Percentiles rank a stretch among this genome's conserved stretches.
Evolutionary conservation across 1,284 basidiomycete species (phyloP).

Genomic region (Phellopilus nigrolimitatus): DNA sequence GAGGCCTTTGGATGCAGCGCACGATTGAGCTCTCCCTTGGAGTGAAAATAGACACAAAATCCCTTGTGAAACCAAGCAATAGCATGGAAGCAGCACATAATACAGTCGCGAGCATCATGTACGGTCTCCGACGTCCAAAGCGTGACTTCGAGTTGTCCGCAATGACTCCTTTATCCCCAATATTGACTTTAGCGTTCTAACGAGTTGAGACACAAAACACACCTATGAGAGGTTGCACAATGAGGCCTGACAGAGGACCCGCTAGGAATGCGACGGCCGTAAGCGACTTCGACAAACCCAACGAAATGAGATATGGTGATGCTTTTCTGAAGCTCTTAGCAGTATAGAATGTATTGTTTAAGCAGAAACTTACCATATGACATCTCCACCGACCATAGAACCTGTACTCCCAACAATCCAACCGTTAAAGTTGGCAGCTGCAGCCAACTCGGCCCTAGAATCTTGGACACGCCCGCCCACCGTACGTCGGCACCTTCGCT

Average conservation of each 20-base stretch:
- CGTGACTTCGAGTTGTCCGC: constrained; percentile 86
- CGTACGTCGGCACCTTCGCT: constrained; percentile 33
- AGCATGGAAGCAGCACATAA: constrained; percentile 74
- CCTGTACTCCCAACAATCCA: constrained; percentile 76
- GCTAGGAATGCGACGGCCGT: constrained; percentile 94
- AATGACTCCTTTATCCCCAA: constrained; percentile 49
- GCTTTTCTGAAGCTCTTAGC: constrained; percentile 36
- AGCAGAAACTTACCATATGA: constrained; percentile 61
- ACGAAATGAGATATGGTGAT: constrained; percentile 88
- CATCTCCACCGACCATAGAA: constrained; percentile 92
- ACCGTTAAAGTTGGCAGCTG: constrained; percentile 71
- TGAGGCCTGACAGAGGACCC: constrained; percentile 85
- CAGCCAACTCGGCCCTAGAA: constrained; percentile 57
- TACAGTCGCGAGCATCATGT: constrained; percentile 71
- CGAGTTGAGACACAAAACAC: constrained; percentile 10
- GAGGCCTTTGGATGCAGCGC: no score
- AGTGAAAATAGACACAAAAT: constrained; percentile 63
- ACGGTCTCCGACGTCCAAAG: constrained; percentile 81
- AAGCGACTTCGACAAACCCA: constrained; percentile 83
- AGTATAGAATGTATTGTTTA: neutral
- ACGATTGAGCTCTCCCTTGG: constrained; percentile 34
- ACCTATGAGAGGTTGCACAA: constrained; percentile 90
- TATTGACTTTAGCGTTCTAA: neutral
- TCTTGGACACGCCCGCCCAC: constrained; percentile 49
- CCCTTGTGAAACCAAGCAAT: constrained; percentile 79